Percentiles rank a stretch among this genome's conserved stretches.
These are phyloP conservation scores for sorghum (Sorghum bicolor) DNA, from an alignment of 176 grass and related monocot species.

Conservation along the genomic window DNA sequence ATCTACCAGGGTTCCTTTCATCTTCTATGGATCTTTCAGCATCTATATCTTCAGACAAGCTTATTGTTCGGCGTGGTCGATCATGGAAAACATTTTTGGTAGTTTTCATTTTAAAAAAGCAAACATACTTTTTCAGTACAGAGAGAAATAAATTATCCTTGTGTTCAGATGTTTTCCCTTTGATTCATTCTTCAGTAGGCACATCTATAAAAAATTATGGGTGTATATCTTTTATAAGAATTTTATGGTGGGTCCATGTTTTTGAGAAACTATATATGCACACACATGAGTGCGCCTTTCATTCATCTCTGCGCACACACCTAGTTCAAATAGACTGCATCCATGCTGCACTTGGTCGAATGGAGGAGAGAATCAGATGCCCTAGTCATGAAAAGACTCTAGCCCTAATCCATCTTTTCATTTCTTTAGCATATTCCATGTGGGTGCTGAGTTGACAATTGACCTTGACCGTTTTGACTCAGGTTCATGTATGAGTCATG, in stretches of 20 bases:
- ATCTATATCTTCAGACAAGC: neutral
- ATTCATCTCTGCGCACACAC: slow-evolving; percentile 7
- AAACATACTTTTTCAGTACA: too few species aligned
- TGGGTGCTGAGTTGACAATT: slow-evolving; percentile 49
- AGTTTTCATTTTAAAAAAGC: too few species aligned
- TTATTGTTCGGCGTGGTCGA: neutral
- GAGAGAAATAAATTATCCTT: neutral
- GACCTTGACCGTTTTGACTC: slow-evolving; percentile 38
- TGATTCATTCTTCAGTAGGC: neutral
- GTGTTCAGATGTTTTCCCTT: neutral
- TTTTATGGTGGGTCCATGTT: neutral
- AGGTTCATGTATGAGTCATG: slow-evolving; percentile 9
- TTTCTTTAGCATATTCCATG: slow-evolving; percentile 41
- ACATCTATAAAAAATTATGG: neutral
- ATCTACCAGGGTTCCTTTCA: neutral
- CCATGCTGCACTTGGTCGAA: neutral
- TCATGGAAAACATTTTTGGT: neutral
- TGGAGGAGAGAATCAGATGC: slow-evolving; percentile 56
- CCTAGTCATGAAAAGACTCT: slow-evolving; percentile 52
- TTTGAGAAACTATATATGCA: slow-evolving; percentile 6
- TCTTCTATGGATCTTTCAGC: neutral
- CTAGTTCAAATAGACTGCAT: slow-evolving; percentile 23
- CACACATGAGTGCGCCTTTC: neutral
- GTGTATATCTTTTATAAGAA: neutral
- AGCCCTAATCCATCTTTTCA: slow-evolving; percentile 35